Evolutionary conservation across 2,329 filamentous ascomycete genomes (phyloP).

Genomic region (Juglanconis sp.): DNA sequence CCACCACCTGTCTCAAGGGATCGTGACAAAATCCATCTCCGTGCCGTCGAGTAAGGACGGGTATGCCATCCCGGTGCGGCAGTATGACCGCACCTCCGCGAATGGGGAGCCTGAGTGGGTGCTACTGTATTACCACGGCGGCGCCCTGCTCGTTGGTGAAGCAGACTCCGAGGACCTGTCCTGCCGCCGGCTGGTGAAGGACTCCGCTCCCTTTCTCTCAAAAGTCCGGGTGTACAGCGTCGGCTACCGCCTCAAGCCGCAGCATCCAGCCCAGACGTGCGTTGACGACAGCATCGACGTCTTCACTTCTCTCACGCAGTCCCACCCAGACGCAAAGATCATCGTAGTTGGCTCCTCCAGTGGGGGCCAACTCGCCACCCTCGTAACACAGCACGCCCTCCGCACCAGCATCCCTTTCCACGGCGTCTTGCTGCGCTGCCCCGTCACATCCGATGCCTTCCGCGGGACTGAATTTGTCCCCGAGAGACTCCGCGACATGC

Average conservation of each 20-base stretch:
- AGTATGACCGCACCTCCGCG: slow-evolving; percentile 25
- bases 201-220: slow-evolving; percentile 19
- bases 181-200: slow-evolving; percentile 39
- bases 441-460: slow-evolving; percentile 44
- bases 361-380: slow-evolving; percentile 45
- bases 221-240: slow-evolving; percentile 39
- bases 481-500: slow-evolving; percentile 29
- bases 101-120: slow-evolving; percentile 18
- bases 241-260: slow-evolving; percentile 44
- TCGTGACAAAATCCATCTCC: slow-evolving; percentile 28
- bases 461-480: slow-evolving; percentile 36
- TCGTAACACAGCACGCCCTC: slow-evolving; percentile 34
- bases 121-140: slow-evolving; percentile 47
- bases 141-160: slow-evolving; percentile 44
- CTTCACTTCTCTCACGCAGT: slow-evolving; percentile 25
- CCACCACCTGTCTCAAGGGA: slow-evolving; percentile 32
- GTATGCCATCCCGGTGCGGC: slow-evolving; percentile 34
- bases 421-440: slow-evolving; percentile 45
- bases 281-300: slow-evolving; percentile 40
- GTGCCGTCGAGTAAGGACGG: slow-evolving; percentile 32
- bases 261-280: slow-evolving; percentile 35
- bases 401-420: slow-evolving; percentile 25
- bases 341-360: slow-evolving; percentile 44
- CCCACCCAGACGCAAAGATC: slow-evolving; percentile 19
- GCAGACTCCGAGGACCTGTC: slow-evolving; percentile 48